A percentile compares a stretch with the other conserved stretches of the same genome.
Conservation (phyloP, 2,329 filamentous ascomycete species). For the Penicillium sp. region DNA sequence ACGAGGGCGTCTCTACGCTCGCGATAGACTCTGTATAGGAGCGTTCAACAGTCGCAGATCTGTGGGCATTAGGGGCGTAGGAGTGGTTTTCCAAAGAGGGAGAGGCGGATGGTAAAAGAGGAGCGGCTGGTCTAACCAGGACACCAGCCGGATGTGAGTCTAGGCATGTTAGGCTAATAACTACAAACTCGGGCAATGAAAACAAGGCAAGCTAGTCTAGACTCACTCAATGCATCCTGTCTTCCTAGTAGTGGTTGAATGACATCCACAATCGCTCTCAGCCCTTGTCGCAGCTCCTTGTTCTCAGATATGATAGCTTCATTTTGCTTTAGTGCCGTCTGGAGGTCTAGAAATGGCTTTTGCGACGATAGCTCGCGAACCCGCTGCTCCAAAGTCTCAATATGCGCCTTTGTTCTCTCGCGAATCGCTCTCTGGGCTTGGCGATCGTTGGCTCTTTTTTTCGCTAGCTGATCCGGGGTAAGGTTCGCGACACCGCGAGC, state of each 20-base stretch:
- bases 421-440: slow-evolving; percentile 85
- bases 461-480: slow-evolving; percentile 84
- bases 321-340: slow-evolving; percentile 75
- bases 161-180: background rate
- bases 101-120: slow-evolving; percentile 28
- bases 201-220: slow-evolving; percentile 1
- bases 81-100: slow-evolving; percentile 34
- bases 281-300: slow-evolving; percentile 71
- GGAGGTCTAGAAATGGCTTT: slow-evolving; percentile 83
- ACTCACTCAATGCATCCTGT: slow-evolving; percentile 51
- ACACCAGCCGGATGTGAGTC: slow-evolving; percentile 2
- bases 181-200: background rate
- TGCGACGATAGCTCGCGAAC: slow-evolving; percentile 78
- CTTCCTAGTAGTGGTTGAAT: slow-evolving; percentile 50
- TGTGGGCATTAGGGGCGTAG: slow-evolving; percentile 27
- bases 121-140: slow-evolving; percentile 23
- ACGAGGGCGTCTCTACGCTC: slow-evolving; percentile 36
- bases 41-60: slow-evolving; percentile 27
- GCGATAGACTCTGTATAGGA: slow-evolving; percentile 36
- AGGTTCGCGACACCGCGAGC: slow-evolving; percentile 82
- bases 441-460: slow-evolving; percentile 89
- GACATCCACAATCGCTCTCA: slow-evolving; percentile 67
- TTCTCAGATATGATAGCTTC: slow-evolving; percentile 80
- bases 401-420: slow-evolving; percentile 79
- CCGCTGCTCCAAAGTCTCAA: slow-evolving; percentile 72